Conservation (phyloP, 1,284 basidiomycete genomes). For the Rhodotorula sp. region DNA sequence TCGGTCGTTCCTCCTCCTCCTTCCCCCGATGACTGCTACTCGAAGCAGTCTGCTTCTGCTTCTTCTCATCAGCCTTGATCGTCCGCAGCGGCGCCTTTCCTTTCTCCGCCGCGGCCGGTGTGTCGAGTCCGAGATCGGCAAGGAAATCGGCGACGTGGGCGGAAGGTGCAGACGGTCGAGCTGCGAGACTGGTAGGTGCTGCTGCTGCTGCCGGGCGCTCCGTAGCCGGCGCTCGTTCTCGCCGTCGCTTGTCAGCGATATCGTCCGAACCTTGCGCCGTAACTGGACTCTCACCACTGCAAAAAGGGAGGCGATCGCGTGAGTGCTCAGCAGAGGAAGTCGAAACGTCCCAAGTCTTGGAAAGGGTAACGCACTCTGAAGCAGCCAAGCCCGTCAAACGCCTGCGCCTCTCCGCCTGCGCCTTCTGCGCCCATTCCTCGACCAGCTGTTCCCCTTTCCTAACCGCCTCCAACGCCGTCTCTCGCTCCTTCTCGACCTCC, state of each 20-base stretch:
- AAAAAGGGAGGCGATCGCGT: no score
- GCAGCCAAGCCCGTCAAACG: background rate
- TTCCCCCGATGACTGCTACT: background rate
- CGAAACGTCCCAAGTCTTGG: background rate
- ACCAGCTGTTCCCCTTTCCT: constrained; percentile 19
- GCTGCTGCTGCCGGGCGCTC: background rate
- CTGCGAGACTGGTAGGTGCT: background rate
- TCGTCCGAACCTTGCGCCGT: no score
- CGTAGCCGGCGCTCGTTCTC: background rate
- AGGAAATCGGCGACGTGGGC: constrained; percentile 20
- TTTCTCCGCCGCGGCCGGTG: constrained; percentile 6
- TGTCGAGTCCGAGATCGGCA: constrained; percentile 26
- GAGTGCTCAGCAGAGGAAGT: background rate
- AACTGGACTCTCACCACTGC: no score
- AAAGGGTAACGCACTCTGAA: background rate
- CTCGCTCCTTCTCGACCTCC: constrained; percentile 1
- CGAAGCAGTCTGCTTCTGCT: background rate
- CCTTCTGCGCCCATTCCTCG: constrained; percentile 15
- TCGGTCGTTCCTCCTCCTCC: background rate
- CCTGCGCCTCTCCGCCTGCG: background rate
- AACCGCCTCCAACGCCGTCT: constrained; percentile 3
- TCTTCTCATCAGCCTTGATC: background rate
- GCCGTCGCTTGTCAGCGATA: background rate
- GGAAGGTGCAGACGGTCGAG: constrained; percentile 9
- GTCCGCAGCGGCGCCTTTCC: constrained; percentile 4